phyloP scores from a whole-genome alignment of 371 early-diverging fungal species.

The Apophysomyces elegans region DNA sequence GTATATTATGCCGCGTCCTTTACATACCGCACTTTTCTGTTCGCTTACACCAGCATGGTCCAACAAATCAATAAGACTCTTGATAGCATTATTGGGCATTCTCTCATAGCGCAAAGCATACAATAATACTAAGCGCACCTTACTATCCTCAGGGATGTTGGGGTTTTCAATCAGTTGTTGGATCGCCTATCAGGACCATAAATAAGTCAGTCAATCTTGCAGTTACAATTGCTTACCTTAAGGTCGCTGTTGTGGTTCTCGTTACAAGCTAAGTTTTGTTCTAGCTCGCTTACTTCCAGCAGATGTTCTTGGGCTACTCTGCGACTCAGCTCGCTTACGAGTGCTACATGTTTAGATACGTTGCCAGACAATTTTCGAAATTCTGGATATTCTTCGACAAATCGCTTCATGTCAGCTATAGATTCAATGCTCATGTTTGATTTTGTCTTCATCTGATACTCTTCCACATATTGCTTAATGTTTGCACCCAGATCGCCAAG shows the following conservation, averaged over 20 bases:
- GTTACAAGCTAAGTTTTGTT: slow-evolving; percentile 90
- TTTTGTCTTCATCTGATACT: slow-evolving; percentile 89
- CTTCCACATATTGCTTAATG: slow-evolving; percentile 92
- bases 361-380: slow-evolving; percentile 94
- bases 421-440: slow-evolving; percentile 90
- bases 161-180: slow-evolving; percentile 70
- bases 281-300: slow-evolving; percentile 89
- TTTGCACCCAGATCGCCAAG: slow-evolving; percentile 94
- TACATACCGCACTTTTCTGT: slow-evolving; percentile 69
- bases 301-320: slow-evolving; percentile 75
- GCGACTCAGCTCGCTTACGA: slow-evolving; percentile 91
- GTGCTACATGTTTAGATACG: slow-evolving; percentile 95
- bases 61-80: slow-evolving; percentile 69
- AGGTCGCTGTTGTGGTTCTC: slow-evolving; percentile 85
- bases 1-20: neutral
- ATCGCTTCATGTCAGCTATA: slow-evolving; percentile 96
- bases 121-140: slow-evolving; percentile 79
- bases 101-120: slow-evolving; percentile 93
- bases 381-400: slow-evolving; percentile 97
- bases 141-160: slow-evolving; percentile 73
- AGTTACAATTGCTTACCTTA: slow-evolving; percentile 49
- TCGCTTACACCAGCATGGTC: slow-evolving; percentile 72
- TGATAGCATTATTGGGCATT: slow-evolving; percentile 68
- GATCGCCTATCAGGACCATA: slow-evolving; percentile 43
- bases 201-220: neutral